phyloP scores from a whole-genome alignment of 305 asterid genomes.

The Solanum hybrid region DNA sequence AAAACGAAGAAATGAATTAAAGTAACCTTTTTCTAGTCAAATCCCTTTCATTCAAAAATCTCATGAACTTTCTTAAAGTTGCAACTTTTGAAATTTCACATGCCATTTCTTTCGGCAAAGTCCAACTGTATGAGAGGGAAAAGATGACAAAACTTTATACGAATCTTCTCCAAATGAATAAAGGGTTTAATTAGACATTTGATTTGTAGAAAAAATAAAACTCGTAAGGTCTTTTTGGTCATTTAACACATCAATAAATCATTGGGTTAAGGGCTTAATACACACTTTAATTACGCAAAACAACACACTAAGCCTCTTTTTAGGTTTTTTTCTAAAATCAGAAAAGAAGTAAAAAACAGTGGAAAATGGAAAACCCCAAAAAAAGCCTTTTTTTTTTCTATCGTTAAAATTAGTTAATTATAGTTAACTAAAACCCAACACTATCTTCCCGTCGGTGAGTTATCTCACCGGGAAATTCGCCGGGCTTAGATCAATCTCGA shows the following conservation, averaged over 20 bases:
- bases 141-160: neutral
- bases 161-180: neutral
- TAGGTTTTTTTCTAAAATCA: neutral
- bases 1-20: neutral
- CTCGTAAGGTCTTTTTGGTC: neutral
- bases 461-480: slow-evolving; percentile 21
- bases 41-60: neutral
- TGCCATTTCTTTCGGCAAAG: neutral
- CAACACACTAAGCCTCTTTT: neutral
- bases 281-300: neutral
- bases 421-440: neutral
- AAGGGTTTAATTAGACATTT: neutral
- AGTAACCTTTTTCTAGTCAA: neutral
- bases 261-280: neutral
- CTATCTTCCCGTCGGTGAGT: neutral
- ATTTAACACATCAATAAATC: neutral
- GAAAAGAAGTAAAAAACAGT: neutral
- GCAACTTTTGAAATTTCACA: neutral
- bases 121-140: neutral
- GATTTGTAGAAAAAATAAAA: neutral
- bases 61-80: neutral
- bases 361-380: neutral
- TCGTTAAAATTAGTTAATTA: slow-evolving; percentile 8
- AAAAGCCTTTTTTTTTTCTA: neutral
- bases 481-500: slow-evolving; percentile 68